A percentile compares a stretch with the other conserved stretches of the same genome.
Conservation (phyloP, 2,329 filamentous ascomycete genomes). For the Phyllosticta citrichinensis region DNA sequence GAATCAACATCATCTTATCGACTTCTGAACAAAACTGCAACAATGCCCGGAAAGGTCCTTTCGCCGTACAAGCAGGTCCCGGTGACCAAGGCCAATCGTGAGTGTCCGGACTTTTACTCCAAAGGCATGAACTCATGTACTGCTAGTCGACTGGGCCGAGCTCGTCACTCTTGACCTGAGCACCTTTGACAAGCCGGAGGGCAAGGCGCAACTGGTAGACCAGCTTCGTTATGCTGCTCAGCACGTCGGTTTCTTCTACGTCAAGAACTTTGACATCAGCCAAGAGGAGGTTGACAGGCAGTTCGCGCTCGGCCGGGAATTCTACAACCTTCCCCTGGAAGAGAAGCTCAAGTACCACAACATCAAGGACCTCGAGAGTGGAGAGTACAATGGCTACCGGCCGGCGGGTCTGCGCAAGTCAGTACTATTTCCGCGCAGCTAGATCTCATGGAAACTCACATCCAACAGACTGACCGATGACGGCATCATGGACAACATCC, state of each 20-base stretch:
- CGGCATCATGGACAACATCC: constrained; percentile 43
- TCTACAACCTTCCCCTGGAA: constrained; percentile 46
- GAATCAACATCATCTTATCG: neutral
- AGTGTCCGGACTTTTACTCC: neutral
- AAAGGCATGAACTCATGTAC: neutral
- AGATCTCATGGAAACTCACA: constrained; percentile 16
- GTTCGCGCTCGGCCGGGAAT: constrained; percentile 50
- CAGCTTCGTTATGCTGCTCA: constrained; percentile 47
- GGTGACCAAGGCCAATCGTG: constrained; percentile 21
- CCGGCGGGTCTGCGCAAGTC: constrained; percentile 33
- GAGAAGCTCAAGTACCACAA: constrained; percentile 49
- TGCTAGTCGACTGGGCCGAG: constrained; percentile 42
- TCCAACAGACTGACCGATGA: constrained; percentile 16
- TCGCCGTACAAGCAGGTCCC: constrained; percentile 22
- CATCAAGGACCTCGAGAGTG: constrained; percentile 28
- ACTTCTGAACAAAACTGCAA: neutral
- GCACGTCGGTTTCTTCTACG: constrained; percentile 50
- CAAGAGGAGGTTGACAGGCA: constrained; percentile 52
- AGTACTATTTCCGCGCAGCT: constrained; percentile 11
- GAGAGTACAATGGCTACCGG: constrained; percentile 49
- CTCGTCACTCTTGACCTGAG: constrained; percentile 48
- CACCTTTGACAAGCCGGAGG: constrained; percentile 43
- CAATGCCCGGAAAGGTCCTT: constrained; percentile 12
- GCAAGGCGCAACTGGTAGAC: constrained; percentile 44
- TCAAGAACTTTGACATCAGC: constrained; percentile 49